phyloP scores from a whole-genome alignment of 176 grass and related monocot genomes.

The Stipa capillata region DNA sequence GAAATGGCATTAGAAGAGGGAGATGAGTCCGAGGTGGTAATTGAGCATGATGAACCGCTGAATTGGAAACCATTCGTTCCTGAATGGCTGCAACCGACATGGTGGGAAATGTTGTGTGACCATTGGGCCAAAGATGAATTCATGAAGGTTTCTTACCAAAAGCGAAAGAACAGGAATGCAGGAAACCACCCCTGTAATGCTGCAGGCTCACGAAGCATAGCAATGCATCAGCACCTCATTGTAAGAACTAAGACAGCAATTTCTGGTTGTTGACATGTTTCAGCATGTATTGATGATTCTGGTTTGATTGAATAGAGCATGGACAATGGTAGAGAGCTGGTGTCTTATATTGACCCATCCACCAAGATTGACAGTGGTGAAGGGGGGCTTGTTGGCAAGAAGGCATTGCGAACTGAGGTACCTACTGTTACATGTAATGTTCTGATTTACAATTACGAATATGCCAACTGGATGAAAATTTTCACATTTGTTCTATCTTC shows the following conservation, averaged over 20 bases:
- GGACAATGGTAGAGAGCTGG: neutral
- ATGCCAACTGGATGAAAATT: neutral
- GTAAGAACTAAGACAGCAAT: neutral
- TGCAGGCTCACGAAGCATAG: neutral
- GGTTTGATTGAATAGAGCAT: conserved; percentile 5
- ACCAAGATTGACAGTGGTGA: neutral
- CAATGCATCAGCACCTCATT: neutral
- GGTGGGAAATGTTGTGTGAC: conserved; percentile 48
- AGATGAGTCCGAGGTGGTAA: neutral
- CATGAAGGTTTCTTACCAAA: conserved; percentile 36
- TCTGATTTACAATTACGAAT: neutral
- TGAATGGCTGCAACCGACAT: conserved; percentile 32
- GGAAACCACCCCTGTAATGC: conserved; percentile 9
- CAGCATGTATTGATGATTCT: conserved; percentile 4
- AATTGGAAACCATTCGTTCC: conserved; percentile 43
- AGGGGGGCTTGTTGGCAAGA: neutral
- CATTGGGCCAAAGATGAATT: conserved; percentile 41
- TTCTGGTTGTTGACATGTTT: neutral
- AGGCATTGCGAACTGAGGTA: conserved; percentile 8
- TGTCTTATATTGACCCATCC: neutral
- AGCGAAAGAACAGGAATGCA: conserved; percentile 40
- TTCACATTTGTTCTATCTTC: neutral
- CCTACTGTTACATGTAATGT: neutral
- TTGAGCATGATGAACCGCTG: conserved; percentile 23
- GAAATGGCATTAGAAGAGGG: neutral